Conservation (phyloP, 2,329 filamentous ascomycete species). For the Penicillium hesseltinei region DNA sequence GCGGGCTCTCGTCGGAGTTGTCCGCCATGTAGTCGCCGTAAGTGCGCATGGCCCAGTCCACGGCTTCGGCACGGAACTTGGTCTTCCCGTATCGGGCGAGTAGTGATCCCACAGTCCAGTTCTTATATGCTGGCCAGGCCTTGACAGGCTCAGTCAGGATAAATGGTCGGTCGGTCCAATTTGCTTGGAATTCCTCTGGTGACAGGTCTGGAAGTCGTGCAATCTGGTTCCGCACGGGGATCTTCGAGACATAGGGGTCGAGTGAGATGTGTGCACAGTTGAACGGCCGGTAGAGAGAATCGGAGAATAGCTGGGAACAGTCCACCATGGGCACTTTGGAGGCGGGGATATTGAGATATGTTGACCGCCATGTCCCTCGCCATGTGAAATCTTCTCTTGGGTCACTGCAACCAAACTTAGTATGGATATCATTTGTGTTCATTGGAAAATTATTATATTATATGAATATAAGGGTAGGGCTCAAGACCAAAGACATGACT, state of each 20-base stretch:
- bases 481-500: not conserved
- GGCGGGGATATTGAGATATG: slow-evolving; percentile 62
- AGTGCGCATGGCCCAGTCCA: slow-evolving; percentile 82
- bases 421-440: not conserved
- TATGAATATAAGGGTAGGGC: not conserved
- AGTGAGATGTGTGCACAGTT: slow-evolving; percentile 77
- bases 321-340: slow-evolving; percentile 59
- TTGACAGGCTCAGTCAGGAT: slow-evolving; percentile 80
- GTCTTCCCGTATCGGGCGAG: slow-evolving; percentile 62
- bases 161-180: slow-evolving; percentile 80
- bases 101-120: slow-evolving; percentile 72
- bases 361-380: slow-evolving; percentile 82
- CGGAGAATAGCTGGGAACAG: slow-evolving; percentile 81
- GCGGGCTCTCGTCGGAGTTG: slow-evolving; percentile 78
- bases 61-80: slow-evolving; percentile 83
- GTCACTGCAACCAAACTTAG: slow-evolving; percentile 28
- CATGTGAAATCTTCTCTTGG: slow-evolving; percentile 55
- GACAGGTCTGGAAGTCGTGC: slow-evolving; percentile 65
- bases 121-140: slow-evolving; percentile 72
- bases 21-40: slow-evolving; percentile 81
- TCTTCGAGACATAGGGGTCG: slow-evolving; percentile 64
- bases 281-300: slow-evolving; percentile 85
- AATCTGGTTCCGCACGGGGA: slow-evolving; percentile 73
- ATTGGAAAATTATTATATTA: slow-evolving; percentile 1
- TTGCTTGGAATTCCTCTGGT: slow-evolving; percentile 68